Conservation (phyloP, 306 rosid species). For the Rosa persica region DNA sequence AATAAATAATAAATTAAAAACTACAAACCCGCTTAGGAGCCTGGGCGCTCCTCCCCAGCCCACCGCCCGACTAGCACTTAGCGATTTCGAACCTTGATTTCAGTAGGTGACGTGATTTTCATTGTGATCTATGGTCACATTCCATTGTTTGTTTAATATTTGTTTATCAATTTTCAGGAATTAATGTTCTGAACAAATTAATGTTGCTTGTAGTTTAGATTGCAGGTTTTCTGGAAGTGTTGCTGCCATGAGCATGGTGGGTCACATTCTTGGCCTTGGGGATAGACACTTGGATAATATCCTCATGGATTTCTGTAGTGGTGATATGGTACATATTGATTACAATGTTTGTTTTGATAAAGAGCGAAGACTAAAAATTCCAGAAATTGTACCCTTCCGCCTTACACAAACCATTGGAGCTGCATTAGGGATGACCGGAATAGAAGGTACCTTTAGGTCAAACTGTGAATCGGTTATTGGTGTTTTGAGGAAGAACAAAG, state of each 20-base stretch:
- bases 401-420: conserved; percentile 91
- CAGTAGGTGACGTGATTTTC: neutral
- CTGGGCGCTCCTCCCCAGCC: no score
- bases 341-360: conserved; percentile 95
- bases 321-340: conserved; percentile 89
- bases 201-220: conserved; percentile 22
- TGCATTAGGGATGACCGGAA: conserved; percentile 88
- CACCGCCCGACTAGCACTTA: no score
- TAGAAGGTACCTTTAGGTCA: conserved; percentile 92
- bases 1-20: no score
- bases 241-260: conserved; percentile 98
- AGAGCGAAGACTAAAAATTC: conserved; percentile 84
- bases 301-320: conserved; percentile 85
- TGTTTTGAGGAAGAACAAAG: conserved; percentile 83
- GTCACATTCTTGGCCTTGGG: conserved; percentile 91
- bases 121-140: neutral
- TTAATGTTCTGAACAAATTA: conserved; percentile 2
- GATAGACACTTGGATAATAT: conserved; percentile 94
- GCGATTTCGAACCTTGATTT: no score
- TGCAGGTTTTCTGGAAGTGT: conserved; percentile 91
- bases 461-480: conserved; percentile 83
- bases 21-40: no score
- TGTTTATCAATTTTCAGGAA: neutral
- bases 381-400: conserved; percentile 98
- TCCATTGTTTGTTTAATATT: neutral